A percentile compares a stretch with the other conserved stretches of the same genome.
Evolutionary conservation across 345 rosid species (phyloP).

Genomic region (Syzygium aqueum): DNA sequence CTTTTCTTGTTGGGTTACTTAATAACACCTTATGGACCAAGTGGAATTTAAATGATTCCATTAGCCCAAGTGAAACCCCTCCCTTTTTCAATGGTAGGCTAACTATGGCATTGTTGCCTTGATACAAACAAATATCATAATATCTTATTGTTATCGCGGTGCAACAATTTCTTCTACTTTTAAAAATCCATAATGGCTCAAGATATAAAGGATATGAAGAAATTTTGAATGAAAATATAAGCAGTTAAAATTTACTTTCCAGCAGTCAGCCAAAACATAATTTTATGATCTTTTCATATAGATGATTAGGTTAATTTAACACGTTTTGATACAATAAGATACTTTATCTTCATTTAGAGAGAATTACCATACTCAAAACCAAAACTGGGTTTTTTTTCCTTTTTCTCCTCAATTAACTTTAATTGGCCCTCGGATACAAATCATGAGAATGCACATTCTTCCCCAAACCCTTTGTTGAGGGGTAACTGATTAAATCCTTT

Average conservation of each 20-base stretch:
- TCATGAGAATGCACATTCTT: too few relatives aligned
- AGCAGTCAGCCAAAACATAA: not conserved
- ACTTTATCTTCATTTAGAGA: not conserved
- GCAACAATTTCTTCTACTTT: not conserved
- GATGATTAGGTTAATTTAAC: not conserved
- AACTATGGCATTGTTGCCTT: too few relatives aligned
- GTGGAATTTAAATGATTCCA: too few relatives aligned
- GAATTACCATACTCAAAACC: not conserved
- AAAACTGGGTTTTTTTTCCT: not conserved
- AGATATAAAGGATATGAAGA: not conserved
- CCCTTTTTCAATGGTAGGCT: too few relatives aligned
- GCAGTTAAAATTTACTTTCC: not conserved
- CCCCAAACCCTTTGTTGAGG: too few relatives aligned
- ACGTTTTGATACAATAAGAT: not conserved
- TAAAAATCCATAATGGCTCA: not conserved
- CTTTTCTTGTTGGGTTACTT: not conserved
- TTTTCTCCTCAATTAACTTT: not conserved
- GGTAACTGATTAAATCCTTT: too few relatives aligned
- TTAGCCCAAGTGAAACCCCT: too few relatives aligned
- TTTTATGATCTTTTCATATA: not conserved
- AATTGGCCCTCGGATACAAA: too few relatives aligned
- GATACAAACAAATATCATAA: not conserved
- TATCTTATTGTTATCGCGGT: not conserved
- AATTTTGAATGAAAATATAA: not conserved
- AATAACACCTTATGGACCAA: too few relatives aligned